Evolutionary conservation across 768 basidiomycete species (phyloP).

Genomic region (Boletus rex-veris): DNA sequence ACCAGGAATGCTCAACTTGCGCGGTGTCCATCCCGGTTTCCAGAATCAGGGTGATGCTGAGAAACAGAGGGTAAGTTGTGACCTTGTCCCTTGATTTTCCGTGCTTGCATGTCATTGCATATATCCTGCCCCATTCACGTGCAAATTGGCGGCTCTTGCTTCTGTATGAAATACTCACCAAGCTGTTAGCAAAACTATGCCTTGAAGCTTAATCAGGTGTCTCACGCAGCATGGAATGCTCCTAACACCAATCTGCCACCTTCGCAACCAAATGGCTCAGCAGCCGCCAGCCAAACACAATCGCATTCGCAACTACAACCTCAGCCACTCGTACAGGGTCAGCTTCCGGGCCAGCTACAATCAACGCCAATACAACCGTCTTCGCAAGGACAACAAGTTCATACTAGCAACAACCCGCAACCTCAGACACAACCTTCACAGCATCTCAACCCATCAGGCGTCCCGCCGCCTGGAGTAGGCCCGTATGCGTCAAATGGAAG

Average conservation of each 20-base stretch:
- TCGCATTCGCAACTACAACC: constrained; percentile 24
- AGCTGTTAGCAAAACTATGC: constrained; percentile 52
- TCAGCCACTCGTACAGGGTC: constrained; percentile 24
- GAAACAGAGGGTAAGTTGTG: constrained; percentile 59
- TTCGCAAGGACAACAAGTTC: constrained; percentile 29
- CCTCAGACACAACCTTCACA: constrained; percentile 34
- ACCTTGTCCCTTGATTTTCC: background rate
- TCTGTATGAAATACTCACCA: constrained; percentile 4
- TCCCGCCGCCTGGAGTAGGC: constrained; percentile 38
- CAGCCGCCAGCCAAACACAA: constrained; percentile 20
- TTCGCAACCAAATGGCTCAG: constrained; percentile 28
- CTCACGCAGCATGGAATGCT: constrained; percentile 64
- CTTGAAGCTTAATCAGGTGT: constrained; percentile 60
- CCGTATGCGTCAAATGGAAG: constrained; percentile 36
- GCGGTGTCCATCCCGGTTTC: constrained; percentile 40
- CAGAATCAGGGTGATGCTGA: constrained; percentile 62
- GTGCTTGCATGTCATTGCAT: constrained; percentile 3
- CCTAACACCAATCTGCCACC: constrained; percentile 45
- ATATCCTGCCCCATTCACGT: background rate
- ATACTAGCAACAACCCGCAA: constrained; percentile 32
- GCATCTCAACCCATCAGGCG: constrained; percentile 52
- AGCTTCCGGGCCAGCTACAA: constrained; percentile 18
- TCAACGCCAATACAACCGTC: constrained; percentile 23
- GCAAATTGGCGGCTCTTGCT: background rate
- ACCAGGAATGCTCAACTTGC: constrained; percentile 66